These are phyloP conservation scores for Penicillium sp. DNA, from an alignment of 2,329 filamentous ascomycete species.

Conservation along the genomic window DNA sequence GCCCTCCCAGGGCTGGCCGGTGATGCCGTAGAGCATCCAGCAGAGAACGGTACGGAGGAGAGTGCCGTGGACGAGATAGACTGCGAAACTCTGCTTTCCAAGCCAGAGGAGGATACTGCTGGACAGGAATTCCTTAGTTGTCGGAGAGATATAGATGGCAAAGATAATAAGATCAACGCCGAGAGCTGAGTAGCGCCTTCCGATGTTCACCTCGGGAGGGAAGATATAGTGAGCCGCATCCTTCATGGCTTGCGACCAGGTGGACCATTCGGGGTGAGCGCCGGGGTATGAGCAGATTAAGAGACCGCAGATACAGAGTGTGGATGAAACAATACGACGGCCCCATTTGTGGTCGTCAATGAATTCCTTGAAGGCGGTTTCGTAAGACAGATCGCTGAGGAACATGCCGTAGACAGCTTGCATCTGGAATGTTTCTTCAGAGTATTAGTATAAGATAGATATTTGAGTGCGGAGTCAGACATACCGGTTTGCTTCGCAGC, in stretches of 20 bases:
- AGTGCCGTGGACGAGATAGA: conserved; percentile 60
- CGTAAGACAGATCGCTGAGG: conserved; percentile 56
- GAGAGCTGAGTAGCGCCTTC: conserved; percentile 53
- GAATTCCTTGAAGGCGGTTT: conserved; percentile 52
- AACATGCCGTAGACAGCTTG: conserved; percentile 58
- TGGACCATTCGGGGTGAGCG: conserved; percentile 54
- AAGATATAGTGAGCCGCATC: conserved; percentile 51
- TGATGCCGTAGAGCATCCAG: conserved; percentile 59
- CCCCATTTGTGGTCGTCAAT: conserved; percentile 47
- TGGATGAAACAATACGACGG: conserved; percentile 42
- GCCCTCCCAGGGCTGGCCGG: conserved; percentile 47
- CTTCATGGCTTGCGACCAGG: conserved; percentile 54
- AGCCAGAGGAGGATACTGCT: conserved; percentile 58
- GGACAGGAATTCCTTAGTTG: conserved; percentile 54
- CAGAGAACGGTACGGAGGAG: conserved; percentile 56
- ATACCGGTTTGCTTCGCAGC: conserved; percentile 51
- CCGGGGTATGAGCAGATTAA: conserved; percentile 56
- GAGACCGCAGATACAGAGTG: conserved; percentile 50
- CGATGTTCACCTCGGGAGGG: conserved; percentile 49
- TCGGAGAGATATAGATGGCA: conserved; percentile 56
- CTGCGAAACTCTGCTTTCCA: conserved; percentile 59
- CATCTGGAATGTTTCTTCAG: conserved; percentile 57
- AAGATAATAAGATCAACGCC: conserved; percentile 55
- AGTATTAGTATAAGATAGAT: neutral
- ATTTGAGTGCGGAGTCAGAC: conserved; percentile 14